Base-by-base conservation (phyloP, 1,284 basidiomycete species). In the Trametes hirsuta region DNA sequence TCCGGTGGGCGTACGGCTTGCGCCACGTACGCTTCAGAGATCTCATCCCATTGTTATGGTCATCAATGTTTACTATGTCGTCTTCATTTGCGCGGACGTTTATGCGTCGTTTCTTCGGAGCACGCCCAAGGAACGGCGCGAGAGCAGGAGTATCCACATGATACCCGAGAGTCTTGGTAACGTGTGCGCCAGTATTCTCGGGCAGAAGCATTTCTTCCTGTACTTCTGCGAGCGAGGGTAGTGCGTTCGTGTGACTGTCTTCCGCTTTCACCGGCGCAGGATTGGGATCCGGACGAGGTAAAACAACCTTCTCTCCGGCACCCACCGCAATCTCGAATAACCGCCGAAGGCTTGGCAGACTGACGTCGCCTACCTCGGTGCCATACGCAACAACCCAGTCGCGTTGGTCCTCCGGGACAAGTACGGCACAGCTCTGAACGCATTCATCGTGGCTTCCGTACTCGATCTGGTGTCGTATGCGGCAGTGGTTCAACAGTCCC, bases 391-490 rank as follows among this genome's bases (percentile, higher is more conserved):
- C 70, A 37, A 86, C 79, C 67, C 81, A 74, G 42, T 74, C 73
- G 47, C 81, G 80, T 47, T 79, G 73, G 6, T 78, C 72, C 1
- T 73, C 72, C 4, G 73, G 64, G 12, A 81, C 71, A 15, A 74
- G 69, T 34, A 84, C 75, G 18, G 87, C 87, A 66, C 87, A 90
- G 24, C 81, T 82, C 57, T 81, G 80, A 10, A 92, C 84, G 65
- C 89, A 91, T 55, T 88, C 85, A 53, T 92, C 90, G 65, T 92
- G 90, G 30, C 84, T 88, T 9, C 84, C 86, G 79, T 85, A 92
- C 65, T 88, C 87, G 48, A 85, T 76, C 18, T 77, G 74, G 69
- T 92, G 90, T 2, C 83, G 79, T 34, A 90, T 76, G 11, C 90
- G 85, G 56, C 84, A 87, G 68, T 92, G 90, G 64, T 91, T 92